Base-by-base conservation (phyloP, 2,329 filamentous ascomycete species). In the Rachicladosporium sp. region DNA sequence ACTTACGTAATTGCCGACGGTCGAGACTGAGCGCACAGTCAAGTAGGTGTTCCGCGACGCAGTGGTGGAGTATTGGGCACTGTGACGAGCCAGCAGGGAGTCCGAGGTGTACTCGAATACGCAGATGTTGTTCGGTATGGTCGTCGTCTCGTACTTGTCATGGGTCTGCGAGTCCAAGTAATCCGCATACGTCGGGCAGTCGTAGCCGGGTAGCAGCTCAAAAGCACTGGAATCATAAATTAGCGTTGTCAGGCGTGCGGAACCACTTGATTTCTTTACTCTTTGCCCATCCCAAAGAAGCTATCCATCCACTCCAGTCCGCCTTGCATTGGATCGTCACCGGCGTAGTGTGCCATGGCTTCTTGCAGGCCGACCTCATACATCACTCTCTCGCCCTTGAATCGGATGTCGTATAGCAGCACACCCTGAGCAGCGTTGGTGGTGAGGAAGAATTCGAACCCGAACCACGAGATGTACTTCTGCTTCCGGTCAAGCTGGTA, bases 321-420 rank as follows among this genome's bases (percentile, higher is more conserved):
- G 10, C 54, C 67, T 39, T 68, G 65, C 51, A 67, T 66, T 7
- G 68, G 67, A 38, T 67, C 58, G 44, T 62, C 60, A 0, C 67
- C 67, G 3, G 66, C 69, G 44, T 73, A 73, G 41, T 73, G 69
- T 3, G 70, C 66, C 19, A 70, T 57, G 0, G 69, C 70, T 50
- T 73, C 70, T 50, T 74, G 68, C 36, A 73, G 55, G 6, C 64
- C 64, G 4, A 73, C 61, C 52, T 73, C 68, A 47, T 73, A 73
- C 34, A 73, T 56, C 33, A 73, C 60, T 1, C 68, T 59, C 44
- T 71, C 62, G 9, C 64, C 66, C 45, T 68, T 67, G 55, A 68
- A 72, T 13, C 60, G 60, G 44, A 73, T 67, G 46, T 73, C 69
- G 47, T 62, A 68, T 9, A 73, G 54, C 45, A 59, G 62, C 7